Evolutionary conservation across 2,329 filamentous ascomycete species (phyloP).

Genomic region (Stagonosporopsis tanaceti): DNA sequence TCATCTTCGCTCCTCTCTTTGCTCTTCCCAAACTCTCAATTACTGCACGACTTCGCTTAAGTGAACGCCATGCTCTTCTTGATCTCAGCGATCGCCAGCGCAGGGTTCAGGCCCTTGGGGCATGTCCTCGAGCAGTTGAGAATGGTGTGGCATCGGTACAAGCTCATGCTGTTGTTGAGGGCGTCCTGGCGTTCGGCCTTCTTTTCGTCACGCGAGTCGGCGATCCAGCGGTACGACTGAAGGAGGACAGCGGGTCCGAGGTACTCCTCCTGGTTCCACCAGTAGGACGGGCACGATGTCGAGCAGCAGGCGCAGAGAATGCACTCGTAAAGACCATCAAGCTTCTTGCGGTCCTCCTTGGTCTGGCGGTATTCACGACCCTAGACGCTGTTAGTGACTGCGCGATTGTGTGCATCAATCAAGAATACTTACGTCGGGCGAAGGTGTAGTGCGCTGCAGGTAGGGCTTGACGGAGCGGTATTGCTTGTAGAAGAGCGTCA

Average conservation of each 20-base stretch:
- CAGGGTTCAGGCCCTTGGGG: conserved; percentile 97
- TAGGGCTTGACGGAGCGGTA: conserved; percentile 99
- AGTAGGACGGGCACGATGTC: conserved; percentile 99
- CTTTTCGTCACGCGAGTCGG: conserved; percentile 91
- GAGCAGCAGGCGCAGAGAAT: conserved; percentile 99
- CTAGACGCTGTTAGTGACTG: conserved; percentile 57
- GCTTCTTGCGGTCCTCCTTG: conserved; percentile 92
- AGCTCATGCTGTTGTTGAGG: conserved; percentile 97
- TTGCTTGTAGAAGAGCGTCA: conserved; percentile 99
- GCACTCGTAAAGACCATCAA: conserved; percentile 98
- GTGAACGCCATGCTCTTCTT: conserved; percentile 90
- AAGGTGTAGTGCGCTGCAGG: conserved; percentile 86
- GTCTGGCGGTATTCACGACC: conserved; percentile 92
- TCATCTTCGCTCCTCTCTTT: not conserved
- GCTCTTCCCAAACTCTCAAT: no score
- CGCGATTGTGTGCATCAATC: not conserved
- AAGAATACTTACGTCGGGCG: conserved; percentile 74
- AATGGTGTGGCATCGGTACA: conserved; percentile 99
- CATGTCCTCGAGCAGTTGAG: conserved; percentile 98
- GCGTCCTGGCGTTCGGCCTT: conserved; percentile 86
- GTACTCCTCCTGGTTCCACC: conserved; percentile 99
- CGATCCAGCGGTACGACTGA: conserved; percentile 97
- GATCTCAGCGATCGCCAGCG: conserved; percentile 93
- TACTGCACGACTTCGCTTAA: conserved; percentile 20
- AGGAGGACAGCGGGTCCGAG: conserved; percentile 95